A percentile compares a stretch with the other conserved stretches of the same genome.
These are phyloP conservation scores for Myxozyma monticola DNA, from an alignment of 805 yeast genomes.

Conservation along the genomic window DNA sequence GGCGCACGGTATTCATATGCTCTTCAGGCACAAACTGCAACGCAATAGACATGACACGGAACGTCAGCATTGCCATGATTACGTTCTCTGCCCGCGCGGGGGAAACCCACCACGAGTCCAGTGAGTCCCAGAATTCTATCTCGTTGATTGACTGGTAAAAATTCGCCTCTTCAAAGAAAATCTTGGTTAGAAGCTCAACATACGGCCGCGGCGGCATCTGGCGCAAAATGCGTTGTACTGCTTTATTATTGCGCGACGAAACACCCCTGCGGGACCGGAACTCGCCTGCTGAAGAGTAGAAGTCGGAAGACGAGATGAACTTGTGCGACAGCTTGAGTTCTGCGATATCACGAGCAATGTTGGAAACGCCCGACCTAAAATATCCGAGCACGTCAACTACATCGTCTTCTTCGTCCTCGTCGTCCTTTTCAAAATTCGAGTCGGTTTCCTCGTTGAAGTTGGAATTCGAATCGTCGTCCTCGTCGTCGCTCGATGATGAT, in stretches of 20 bases:
- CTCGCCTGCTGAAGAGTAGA: slow-evolving; percentile 13
- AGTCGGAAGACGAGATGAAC: slow-evolving; percentile 17
- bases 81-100: slow-evolving; percentile 10
- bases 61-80: slow-evolving; percentile 10
- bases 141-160: slow-evolving; percentile 23
- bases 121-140: slow-evolving; percentile 16
- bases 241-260: slow-evolving; percentile 18
- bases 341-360: slow-evolving; percentile 28
- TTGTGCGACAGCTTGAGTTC: slow-evolving; percentile 25
- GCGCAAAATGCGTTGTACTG: slow-evolving; percentile 18
- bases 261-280: slow-evolving; percentile 1
- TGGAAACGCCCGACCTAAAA: slow-evolving; percentile 24
- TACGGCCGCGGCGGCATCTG: slow-evolving; percentile 30
- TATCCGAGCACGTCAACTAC: slow-evolving; percentile 23
- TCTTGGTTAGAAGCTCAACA: slow-evolving; percentile 21
- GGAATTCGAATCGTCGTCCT: too few species aligned
- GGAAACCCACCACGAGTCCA: slow-evolving; percentile 21
- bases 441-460: neutral
- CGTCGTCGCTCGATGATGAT: neutral
- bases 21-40: slow-evolving; percentile 26
- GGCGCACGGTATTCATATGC: slow-evolving; percentile 20
- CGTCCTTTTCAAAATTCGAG: slow-evolving; percentile 13
- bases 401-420: slow-evolving; percentile 23
- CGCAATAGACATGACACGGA: slow-evolving; percentile 29
- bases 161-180: slow-evolving; percentile 25